A percentile compares a stretch with the other conserved stretches of the same genome.
Evolutionary conservation across 2,329 filamentous ascomycete species (phyloP).

Genomic region (Dothidotthia symphoricarpi): DNA sequence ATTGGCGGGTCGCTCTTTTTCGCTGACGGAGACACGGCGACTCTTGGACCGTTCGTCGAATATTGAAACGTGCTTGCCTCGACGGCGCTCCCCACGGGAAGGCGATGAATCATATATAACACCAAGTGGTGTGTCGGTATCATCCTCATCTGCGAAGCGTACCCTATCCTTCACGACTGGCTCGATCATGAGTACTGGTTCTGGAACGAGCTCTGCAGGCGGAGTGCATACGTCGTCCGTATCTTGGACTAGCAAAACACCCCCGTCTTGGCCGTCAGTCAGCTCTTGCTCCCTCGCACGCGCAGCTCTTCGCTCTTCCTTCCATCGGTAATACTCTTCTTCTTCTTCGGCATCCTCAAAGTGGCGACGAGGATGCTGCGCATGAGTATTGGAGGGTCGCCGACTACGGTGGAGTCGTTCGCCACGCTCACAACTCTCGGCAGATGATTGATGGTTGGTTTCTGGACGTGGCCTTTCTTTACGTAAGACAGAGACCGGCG

Average conservation of each 20-base stretch:
- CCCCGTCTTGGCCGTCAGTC: constrained; percentile 28
- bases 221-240: constrained; percentile 20
- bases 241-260: constrained; percentile 16
- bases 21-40: constrained; percentile 32
- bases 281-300: constrained; percentile 29
- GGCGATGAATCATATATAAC: constrained; percentile 28
- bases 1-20: constrained; percentile 32
- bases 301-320: constrained; percentile 30
- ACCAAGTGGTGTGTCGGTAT: constrained; percentile 27
- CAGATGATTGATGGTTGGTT: constrained; percentile 35
- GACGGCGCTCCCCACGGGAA: constrained; percentile 29
- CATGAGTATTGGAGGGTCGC: constrained; percentile 25
- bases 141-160: constrained; percentile 28
- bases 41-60: constrained; percentile 32
- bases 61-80: constrained; percentile 25
- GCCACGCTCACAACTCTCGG: constrained; percentile 30
- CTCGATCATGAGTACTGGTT: constrained; percentile 10
- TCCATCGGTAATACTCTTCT: constrained; percentile 31
- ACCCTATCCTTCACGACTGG: constrained; percentile 5
- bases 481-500: constrained; percentile 10
- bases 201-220: constrained; percentile 19
- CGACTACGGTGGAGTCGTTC: constrained; percentile 35
- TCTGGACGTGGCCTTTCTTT: constrained; percentile 26
- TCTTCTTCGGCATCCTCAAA: constrained; percentile 35
- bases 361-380: constrained; percentile 20